Base-by-base conservation (phyloP, 2,329 filamentous ascomycete genomes). In the Trichoderma sp. region DNA sequence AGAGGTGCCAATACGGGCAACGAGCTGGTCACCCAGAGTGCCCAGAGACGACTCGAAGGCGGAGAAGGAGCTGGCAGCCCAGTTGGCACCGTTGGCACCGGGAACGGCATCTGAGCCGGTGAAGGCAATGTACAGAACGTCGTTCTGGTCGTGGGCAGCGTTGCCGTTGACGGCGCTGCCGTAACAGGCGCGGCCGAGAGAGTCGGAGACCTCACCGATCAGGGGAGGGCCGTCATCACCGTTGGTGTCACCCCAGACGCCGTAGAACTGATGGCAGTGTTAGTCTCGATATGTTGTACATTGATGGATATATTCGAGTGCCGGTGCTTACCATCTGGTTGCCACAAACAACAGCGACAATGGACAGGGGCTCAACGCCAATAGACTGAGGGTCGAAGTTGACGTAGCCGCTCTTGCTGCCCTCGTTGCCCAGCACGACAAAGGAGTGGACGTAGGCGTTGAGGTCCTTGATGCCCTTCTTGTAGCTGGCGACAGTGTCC, bases 101-200 rank as follows among this genome's bases (percentile, higher is more conserved):
- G 86, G 86, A 1, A 88, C 83, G 0, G 87, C 86, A 9, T 83
- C 80, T 0, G 75, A 58, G 0, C 86, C 86, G 0, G 78, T 80
- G 70, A 90, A 89, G 0, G 84, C 87, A 56, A 89, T 79, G 72
- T 86, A 89, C 25, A 89, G 75, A 0, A 89, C 84, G 72, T 89
- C 86, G n/a, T 84, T 72, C 0, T 58, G 61, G 53, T 80, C 79
- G 72, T 87, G 82, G 0, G 63, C 72, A 1, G 69, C 34, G n/a
- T 70, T 67, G 1, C 86, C 87, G 19, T 76, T 84, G 45, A 89
- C 78, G 0, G 72, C 74, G 10, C 77, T 77, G 1, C 84, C 84
- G 70, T 83, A 88, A 73, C 86, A 88, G 22, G 82, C 76, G 25
- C 84, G 82, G 0, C 83, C 86, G 1, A 88, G 76, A 1, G 84